Base-by-base conservation (phyloP, 352 stramenopile genomes). In the Peronospora farinosa region DNA sequence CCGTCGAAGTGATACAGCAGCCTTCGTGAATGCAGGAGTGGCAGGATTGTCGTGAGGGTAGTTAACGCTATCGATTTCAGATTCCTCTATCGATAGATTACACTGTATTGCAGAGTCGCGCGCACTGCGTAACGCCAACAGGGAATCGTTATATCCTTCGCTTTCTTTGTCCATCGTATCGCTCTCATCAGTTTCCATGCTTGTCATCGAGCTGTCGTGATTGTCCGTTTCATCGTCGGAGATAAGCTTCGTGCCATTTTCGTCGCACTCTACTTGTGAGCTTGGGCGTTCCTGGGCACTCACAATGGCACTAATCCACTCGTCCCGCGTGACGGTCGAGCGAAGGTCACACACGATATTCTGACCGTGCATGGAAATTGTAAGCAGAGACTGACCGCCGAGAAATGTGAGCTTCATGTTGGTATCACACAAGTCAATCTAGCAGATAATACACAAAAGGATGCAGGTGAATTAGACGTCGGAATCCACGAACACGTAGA, bases 41-140 rank as follows among this genome's bases (percentile, higher is more conserved):
- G 19, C 31, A 16, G 19, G 47, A 17, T 16, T 46, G 16, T 42
- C 38, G 13, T 33, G 54, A 43, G 15, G 57, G 28, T 17, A 52
- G 23, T 41, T 50, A 28, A 62, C 66, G 21, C 19, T 67, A 27
- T 70, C 62, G 30, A 54, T 70, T 48, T 54, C 60, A 0, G 61
- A 45, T 17, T 55, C 48, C 12, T 61, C 69, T 55, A 87, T 79
- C 8, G 69, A 73, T 16, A 81, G 39, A 40, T 81, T 61, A 28
- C 59, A 74, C 44, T 78, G 67, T 51, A 86, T 74, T 32, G 88
- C 82, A 7, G 79, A 90, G 28, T 67, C 75, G 10, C 79, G 70
- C 2, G 79, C 63, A 40, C 81, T 68, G 36, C 86, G 74, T 31
- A 90, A 65, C 10, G 70, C 74, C 9, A 70, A 38, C 23, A 88